Evolutionary conservation across 208 protist species (phyloP).

Genomic region (Trypanosoma congolense): DNA sequence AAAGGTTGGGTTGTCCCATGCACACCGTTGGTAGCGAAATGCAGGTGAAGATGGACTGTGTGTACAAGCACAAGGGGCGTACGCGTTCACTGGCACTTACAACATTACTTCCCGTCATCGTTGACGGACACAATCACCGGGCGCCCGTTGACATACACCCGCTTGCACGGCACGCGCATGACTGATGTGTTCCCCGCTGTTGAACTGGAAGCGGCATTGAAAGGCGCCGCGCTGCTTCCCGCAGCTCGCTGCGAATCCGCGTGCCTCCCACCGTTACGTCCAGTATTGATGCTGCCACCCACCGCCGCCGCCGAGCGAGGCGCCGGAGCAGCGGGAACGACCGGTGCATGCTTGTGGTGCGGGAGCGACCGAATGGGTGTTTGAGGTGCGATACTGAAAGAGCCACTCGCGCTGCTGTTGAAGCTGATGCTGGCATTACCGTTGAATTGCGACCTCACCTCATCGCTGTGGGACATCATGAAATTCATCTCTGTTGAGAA

Average conservation of each 20-base stretch:
- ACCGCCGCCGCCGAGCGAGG: no score
- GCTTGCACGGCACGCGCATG: slow-evolving; percentile 22
- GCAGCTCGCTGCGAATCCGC: not conserved
- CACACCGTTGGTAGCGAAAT: no score
- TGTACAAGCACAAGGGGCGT: no score
- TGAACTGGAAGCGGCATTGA: not conserved
- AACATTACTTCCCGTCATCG: slow-evolving; percentile 3
- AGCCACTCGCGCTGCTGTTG: not conserved
- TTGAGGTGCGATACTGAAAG: not conserved
- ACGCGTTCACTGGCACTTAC: slow-evolving; percentile 7
- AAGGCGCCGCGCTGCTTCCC: not conserved
- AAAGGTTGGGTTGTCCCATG: no score
- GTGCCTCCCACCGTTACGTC: not conserved
- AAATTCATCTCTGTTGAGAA: slow-evolving; percentile 53
- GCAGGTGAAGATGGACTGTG: no score
- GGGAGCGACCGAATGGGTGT: not conserved
- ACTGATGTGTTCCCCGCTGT: slow-evolving; percentile 8
- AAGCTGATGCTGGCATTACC: not conserved
- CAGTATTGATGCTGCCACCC: no score
- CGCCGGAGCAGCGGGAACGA: no score
- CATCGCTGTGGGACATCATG: slow-evolving; percentile 49
- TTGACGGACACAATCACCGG: slow-evolving; percentile 28
- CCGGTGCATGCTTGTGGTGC: no score
- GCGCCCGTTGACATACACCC: slow-evolving; percentile 25
- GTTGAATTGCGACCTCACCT: not conserved